phyloP scores from a whole-genome alignment of 495 filamentous ascomycete genomes.

The Hyaloscypha bicolor region DNA sequence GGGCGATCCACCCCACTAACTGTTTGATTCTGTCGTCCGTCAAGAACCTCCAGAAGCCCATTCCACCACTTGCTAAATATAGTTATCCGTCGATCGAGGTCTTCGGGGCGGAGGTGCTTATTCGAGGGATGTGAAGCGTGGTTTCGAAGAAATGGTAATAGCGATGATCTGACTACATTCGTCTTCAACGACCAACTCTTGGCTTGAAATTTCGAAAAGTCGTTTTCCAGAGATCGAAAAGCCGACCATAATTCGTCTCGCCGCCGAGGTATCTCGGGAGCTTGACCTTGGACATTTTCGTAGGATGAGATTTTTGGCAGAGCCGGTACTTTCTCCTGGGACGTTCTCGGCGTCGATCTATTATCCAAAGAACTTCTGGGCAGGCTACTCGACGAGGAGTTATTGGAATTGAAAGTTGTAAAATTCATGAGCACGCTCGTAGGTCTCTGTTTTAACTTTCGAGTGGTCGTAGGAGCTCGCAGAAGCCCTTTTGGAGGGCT shows the following conservation, averaged over 20 bases:
- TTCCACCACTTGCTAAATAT: conserved; percentile 97
- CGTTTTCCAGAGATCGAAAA: conserved; percentile 80
- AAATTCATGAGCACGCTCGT: conserved; percentile 34
- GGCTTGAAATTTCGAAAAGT: conserved; percentile 82
- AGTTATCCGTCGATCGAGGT: conserved; percentile 79
- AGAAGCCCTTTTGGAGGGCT: conserved; percentile 12
- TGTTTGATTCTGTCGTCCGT: conserved; percentile 62
- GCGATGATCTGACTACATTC: conserved; percentile 72
- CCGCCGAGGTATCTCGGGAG: conserved; percentile 45
- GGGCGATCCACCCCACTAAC: conserved; percentile 81
- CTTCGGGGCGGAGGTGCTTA: conserved; percentile 68
- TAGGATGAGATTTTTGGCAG: conserved; percentile 60
- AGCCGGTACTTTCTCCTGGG: conserved; percentile 52
- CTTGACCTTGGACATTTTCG: conserved; percentile 53
- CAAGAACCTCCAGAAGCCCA: conserved; percentile 82
- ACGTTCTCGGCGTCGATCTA: conserved; percentile 49
- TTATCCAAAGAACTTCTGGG: conserved; percentile 44
- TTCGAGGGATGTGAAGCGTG: conserved; percentile 73
- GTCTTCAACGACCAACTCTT: conserved; percentile 78
- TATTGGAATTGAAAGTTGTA: conserved; percentile 32
- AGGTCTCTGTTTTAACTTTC: conserved; percentile 29
- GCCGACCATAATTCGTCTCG: conserved; percentile 90
- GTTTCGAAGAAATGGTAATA: conserved; percentile 82
- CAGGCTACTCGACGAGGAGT: conserved; percentile 36
- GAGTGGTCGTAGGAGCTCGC: conserved; percentile 18